These are phyloP conservation scores for Blastocrithidia nonstop DNA, from an alignment of 208 protist species.

Conservation along the genomic window DNA sequence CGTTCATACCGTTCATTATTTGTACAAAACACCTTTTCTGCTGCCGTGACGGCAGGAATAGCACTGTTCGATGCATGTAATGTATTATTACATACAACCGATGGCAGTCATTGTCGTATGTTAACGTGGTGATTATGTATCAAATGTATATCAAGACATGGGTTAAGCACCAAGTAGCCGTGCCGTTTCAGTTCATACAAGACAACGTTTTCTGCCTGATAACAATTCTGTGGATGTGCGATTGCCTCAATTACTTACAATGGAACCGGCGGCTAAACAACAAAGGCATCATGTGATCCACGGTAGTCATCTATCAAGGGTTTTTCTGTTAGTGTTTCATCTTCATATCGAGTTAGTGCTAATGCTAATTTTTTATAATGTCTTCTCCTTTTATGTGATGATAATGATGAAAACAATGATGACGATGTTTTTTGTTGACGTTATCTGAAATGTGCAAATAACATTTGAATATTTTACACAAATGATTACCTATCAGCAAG, in stretches of 20 bases:
- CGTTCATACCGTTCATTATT: conserved; percentile 36
- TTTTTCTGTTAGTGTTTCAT: conserved; percentile 12
- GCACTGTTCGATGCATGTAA: too few species aligned
- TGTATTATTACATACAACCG: too few species aligned
- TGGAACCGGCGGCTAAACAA: conserved; percentile 38
- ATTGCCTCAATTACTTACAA: conserved; percentile 19
- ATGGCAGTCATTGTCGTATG: conserved; percentile 72
- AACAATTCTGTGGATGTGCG: conserved; percentile 68
- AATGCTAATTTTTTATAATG: conserved; percentile 20
- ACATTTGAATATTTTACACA: too few species aligned
- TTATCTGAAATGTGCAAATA: too few species aligned
- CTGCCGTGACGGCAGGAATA: too few species aligned
- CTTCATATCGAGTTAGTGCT: conserved; percentile 68
- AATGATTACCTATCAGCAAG: too few species aligned
- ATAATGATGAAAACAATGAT: background rate
- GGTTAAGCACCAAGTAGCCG: conserved; percentile 53
- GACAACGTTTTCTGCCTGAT: conserved; percentile 81
- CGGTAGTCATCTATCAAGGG: conserved; percentile 64
- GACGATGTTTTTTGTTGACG: background rate
- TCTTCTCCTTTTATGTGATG: too few species aligned
- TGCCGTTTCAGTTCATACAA: conserved; percentile 47
- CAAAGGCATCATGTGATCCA: conserved; percentile 79
- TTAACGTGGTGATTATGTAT: conserved; percentile 60
- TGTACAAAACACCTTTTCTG: too few species aligned
- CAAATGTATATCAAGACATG: conserved; percentile 37